Conservation (phyloP, 1,139 yeast genomes). For the Casaregolazyma suthepensis region DNA sequence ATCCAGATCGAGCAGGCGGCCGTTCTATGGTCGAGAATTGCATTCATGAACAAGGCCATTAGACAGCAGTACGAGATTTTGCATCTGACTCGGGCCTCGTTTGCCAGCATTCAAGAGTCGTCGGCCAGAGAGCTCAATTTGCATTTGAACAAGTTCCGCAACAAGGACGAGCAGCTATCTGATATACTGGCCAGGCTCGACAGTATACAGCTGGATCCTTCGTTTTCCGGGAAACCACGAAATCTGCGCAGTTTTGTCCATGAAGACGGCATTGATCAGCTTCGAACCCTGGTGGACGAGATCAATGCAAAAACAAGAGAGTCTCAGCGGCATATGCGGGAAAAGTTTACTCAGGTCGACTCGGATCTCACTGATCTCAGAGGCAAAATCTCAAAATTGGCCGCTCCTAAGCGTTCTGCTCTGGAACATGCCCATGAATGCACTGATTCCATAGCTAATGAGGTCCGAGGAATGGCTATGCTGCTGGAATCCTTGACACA, state of each 20-base stretch:
- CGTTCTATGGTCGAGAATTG: constrained; percentile 32
- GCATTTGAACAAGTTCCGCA: constrained; percentile 23
- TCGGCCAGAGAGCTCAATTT: constrained; percentile 19
- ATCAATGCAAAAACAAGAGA: constrained; percentile 25
- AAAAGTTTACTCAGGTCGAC: constrained; percentile 37
- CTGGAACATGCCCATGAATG: constrained; percentile 25
- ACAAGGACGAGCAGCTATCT: constrained; percentile 30
- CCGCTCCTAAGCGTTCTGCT: constrained; percentile 14
- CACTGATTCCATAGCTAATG: constrained; percentile 26
- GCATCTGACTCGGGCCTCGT: constrained; percentile 17
- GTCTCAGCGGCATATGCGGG: constrained; percentile 23
- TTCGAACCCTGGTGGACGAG: constrained; percentile 26
- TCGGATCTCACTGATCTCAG: constrained; percentile 26
- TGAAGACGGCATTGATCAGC: constrained; percentile 34
- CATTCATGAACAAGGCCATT: constrained; percentile 29
- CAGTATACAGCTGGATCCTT: constrained; percentile 27
- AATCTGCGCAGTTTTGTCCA: constrained; percentile 43
- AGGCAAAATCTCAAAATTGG: constrained; percentile 16
- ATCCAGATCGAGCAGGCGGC: constrained; percentile 30
- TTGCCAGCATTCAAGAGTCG: constrained; percentile 15
- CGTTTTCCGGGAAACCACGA: constrained; percentile 17
- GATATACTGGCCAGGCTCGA: constrained; percentile 30
- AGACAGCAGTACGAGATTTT: constrained; percentile 28
- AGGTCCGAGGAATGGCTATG: constrained; percentile 67
- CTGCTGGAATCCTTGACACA: constrained; percentile 66